Evolutionary conservation across 768 basidiomycete genomes (phyloP), one percentile per base, ranked within the genome.

Genomic region (Mrakia blollopis): DNA sequence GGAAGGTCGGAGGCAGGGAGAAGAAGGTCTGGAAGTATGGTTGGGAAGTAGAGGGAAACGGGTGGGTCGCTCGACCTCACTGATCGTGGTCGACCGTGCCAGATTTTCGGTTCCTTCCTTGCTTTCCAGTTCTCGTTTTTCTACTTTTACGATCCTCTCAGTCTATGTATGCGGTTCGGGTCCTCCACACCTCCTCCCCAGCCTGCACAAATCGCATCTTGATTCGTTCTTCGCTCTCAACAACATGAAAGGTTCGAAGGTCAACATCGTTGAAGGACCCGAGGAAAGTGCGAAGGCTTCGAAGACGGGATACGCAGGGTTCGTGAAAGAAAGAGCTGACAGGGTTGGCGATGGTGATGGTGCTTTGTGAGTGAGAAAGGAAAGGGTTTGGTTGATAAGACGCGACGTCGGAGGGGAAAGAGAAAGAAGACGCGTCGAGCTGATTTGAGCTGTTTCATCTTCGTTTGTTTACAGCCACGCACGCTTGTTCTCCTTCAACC

Each of bases 21-120:
- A 74, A 74, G 61, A 35, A 39, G 28, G n/a, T n/a, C 2, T 65
- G 61, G 61, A 47, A 30, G 28, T 74, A 41, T 28, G 41, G 41
- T 41, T 74, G 73, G 73, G 73, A 74, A 23, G 73, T 74, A 0
- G 73, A 74, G 62, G 73, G 73, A 5, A 30, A 6, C 3, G 73
- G 61, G 13, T 74, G 73, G 73, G 73, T 63, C 13, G 73, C 63
- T 7, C 44, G 65, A 68, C 47, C 47, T 2, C 47, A 50, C 47
- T 50, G 47, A 50, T 21, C 18, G 2, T 50, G 47, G 2, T 41
- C 39, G 39, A 6, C 11, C 6, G 11, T 11, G 47, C 7, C 47
- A 21, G 7, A 3, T 18, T 14, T 50, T 41, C 11, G 5, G 16
- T 21, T 50, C 21, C 47, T 50, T 50, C 18, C 47, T 50, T 50